These are phyloP conservation scores for Graphilbum fragrans DNA, from an alignment of 2,329 filamentous ascomycete genomes.

Conservation along the genomic window DNA sequence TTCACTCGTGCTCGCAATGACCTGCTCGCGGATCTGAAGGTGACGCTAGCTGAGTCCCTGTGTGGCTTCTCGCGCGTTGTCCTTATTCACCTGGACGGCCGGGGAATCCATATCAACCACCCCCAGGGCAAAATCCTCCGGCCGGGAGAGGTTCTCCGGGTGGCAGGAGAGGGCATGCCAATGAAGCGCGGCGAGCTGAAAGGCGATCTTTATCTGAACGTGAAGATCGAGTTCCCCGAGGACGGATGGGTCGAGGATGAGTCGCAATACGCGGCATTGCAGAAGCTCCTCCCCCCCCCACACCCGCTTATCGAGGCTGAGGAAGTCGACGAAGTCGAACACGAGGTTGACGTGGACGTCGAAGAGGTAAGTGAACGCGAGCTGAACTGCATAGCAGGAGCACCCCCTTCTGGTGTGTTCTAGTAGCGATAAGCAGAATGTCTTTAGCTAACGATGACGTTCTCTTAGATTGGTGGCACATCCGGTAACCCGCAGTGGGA, in stretches of 20 bases:
- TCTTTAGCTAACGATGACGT: slow-evolving; percentile 2
- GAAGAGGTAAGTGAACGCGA: slow-evolving; percentile 50
- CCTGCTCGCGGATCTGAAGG: slow-evolving; percentile 66
- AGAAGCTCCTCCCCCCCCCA: slow-evolving; percentile 62
- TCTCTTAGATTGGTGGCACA: slow-evolving; percentile 54
- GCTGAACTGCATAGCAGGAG: neutral
- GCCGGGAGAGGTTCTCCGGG: slow-evolving; percentile 74
- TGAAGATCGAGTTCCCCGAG: slow-evolving; percentile 81
- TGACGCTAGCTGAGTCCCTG: slow-evolving; percentile 75
- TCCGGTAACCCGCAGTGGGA: slow-evolving; percentile 52
- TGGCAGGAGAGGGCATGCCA: slow-evolving; percentile 89
- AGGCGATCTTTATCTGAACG: slow-evolving; percentile 77
- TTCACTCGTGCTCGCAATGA: slow-evolving; percentile 81
- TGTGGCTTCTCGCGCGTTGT: slow-evolving; percentile 85
- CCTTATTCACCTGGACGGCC: slow-evolving; percentile 82
- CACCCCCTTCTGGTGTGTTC: neutral
- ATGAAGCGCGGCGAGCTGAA: slow-evolving; percentile 70
- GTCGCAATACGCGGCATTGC: slow-evolving; percentile 56
- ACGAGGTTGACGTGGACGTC: slow-evolving; percentile 70
- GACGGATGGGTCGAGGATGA: slow-evolving; percentile 70
- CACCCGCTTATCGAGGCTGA: slow-evolving; percentile 55
- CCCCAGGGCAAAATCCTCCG: slow-evolving; percentile 71
- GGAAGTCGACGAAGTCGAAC: slow-evolving; percentile 80
- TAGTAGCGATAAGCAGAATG: neutral
- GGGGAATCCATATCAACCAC: slow-evolving; percentile 73